Conservation (phyloP, 495 filamentous ascomycete genomes). For the Neurospora tetrasperma region DNA sequence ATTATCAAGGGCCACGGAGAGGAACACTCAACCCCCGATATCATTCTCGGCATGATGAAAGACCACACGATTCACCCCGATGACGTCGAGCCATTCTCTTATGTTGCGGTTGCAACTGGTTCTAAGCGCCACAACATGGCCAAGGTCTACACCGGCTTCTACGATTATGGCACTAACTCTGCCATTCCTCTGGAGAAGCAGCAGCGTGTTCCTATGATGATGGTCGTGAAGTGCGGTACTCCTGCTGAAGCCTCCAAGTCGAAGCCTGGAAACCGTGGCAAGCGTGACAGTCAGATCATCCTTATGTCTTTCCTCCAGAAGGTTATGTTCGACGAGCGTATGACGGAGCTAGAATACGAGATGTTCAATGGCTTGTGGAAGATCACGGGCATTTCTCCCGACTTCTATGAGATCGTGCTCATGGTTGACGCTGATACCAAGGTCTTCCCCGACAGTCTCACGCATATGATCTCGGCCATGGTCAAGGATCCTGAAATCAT, state of each 20-base stretch:
- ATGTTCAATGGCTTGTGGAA: constrained; percentile 99
- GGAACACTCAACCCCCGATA: constrained; percentile 76
- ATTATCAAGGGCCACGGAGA: constrained; percentile 97
- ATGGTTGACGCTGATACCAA: constrained; percentile 99
- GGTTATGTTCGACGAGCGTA: constrained; percentile 99
- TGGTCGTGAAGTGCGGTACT: constrained; percentile 92
- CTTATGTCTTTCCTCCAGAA: constrained; percentile 99
- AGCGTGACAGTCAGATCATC: constrained; percentile 97
- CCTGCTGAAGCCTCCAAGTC: constrained; percentile 67
- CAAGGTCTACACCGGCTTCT: constrained; percentile 95
- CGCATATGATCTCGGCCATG: constrained; percentile 98
- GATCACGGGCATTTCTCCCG: constrained; percentile 91
- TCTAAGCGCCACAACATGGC: constrained; percentile 99
- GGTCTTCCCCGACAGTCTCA: constrained; percentile 94
- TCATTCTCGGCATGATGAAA: constrained; percentile 86
- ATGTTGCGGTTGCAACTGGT: constrained; percentile 91
- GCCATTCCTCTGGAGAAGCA: constrained; percentile 76
- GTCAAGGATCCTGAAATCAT: constrained; percentile 98
- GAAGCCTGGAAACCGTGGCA: constrained; percentile 95
- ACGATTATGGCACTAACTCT: constrained; percentile 82
- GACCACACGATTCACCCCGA: constrained; percentile 70
- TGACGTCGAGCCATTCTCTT: constrained; percentile 82
- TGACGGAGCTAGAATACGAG: constrained; percentile 99
- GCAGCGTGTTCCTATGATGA: constrained; percentile 98
- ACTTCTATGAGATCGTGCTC: constrained; percentile 94